Evolutionary conservation across 2,329 filamentous ascomycete species (phyloP), one percentile per base, ranked within the genome.

Genomic region (Magnaporthiopsis incrustans): DNA sequence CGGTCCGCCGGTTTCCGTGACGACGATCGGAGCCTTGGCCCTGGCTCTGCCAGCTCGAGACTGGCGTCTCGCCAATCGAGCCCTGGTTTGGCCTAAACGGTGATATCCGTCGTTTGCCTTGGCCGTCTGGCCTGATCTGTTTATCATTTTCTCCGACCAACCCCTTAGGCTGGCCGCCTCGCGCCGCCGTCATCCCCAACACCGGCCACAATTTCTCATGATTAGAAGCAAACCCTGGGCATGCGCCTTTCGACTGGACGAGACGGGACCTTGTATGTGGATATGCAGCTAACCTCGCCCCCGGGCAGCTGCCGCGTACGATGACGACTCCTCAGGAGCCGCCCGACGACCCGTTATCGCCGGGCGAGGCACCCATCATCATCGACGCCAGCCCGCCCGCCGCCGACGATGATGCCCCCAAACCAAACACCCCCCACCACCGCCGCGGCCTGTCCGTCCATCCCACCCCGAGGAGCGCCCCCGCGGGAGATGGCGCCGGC

Each of bases 391-490:
- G 50, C 59, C 50, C 56, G 8, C 32, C 33, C 64, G 63, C 25
- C 32, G 26, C 44, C 53, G 44, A 35, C 58, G 59, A 61, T 38
- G 33, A 64, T 50, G 60, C 15, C 35, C 35, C 25, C 60, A n/a
- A 35, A 8, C 30, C 61, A 26, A 38, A 30, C n/a, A 59, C 60
- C 10, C 61, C 61, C 56, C n/a, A 35, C n/a, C 61, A 38, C 61
- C 62, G 27, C 38, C 38, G 63, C 59, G 60, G 53, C 60, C 26
- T 62, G 22, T 69, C 72, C 50, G 68, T 66, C 26, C 66, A 66
- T 57, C 68, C 69, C n/a, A 77, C 76, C 5, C 77, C 79, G 22
- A 79, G 79, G 70, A 78, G 77, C 64, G 76, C 79, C 4, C 79
- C 61, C 60, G 75, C 75, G 35, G 73, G 71, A 11, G 66, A 69